Conservation (phyloP, 768 basidiomycete genomes). For the Vishniacozyma victoriae region DNA sequence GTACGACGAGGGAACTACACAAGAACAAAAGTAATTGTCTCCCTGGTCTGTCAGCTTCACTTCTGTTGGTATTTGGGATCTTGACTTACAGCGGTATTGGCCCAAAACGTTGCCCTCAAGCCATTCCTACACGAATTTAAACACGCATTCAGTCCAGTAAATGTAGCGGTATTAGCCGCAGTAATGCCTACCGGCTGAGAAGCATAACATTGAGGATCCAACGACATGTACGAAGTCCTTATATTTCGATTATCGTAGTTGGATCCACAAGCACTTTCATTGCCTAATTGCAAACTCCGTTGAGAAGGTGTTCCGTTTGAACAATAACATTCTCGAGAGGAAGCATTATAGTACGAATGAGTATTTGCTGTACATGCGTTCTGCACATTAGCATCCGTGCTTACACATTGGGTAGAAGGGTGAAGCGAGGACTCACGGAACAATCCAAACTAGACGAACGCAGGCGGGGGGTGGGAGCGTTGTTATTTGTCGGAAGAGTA, state of each 20-base stretch:
- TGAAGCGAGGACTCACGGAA: neutral
- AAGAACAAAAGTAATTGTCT: neutral
- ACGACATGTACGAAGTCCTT: neutral
- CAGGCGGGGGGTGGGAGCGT: neutral
- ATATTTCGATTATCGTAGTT: neutral
- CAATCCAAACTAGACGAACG: too few relatives aligned
- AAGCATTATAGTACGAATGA: neutral
- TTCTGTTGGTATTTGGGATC: neutral
- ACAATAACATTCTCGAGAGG: neutral
- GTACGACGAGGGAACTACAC: neutral
- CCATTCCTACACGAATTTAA: neutral
- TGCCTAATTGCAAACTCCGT: neutral
- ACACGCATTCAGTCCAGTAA: neutral
- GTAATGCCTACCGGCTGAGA: neutral
- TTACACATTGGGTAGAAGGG: neutral
- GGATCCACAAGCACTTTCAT: neutral
- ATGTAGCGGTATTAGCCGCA: too few relatives aligned
- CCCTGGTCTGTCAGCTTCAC: neutral
- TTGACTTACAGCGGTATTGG: neutral
- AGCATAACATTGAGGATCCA: neutral
- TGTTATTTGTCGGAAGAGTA: neutral
- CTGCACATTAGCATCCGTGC: neutral
- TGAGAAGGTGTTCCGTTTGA: neutral
- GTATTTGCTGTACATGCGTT: neutral
- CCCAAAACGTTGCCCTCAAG: neutral